Conservation (phyloP, 179 eudicot species). For the Heliamphora pulchella region DNA sequence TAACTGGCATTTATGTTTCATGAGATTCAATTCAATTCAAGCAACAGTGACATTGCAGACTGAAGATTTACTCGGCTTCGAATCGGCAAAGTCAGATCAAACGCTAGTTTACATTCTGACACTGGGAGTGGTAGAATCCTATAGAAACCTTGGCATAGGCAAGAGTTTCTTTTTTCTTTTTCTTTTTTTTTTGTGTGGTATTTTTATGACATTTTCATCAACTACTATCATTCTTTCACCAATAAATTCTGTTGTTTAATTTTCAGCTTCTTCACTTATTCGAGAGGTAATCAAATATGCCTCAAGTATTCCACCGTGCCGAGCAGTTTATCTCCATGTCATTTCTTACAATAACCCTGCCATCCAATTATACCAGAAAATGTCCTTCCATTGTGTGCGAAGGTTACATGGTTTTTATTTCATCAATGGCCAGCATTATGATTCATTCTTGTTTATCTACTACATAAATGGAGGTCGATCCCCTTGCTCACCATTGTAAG, state of each 20-base stretch:
- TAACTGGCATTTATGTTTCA: not conserved
- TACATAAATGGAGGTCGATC: constrained; percentile 89
- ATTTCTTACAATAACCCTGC: constrained; percentile 87
- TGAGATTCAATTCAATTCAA: not conserved
- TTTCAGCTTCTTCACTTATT: constrained; percentile 77
- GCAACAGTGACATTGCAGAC: constrained; percentile 40
- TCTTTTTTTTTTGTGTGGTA: too few relatives aligned
- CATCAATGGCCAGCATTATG: constrained; percentile 75
- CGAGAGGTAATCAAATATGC: constrained; percentile 80
- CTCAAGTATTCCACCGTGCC: constrained; percentile 58
- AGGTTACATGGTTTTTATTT: constrained; percentile 69
- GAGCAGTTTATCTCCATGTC: constrained; percentile 87
- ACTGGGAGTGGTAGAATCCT: constrained; percentile 84
- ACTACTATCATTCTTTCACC: constrained; percentile 4
- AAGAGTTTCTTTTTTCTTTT: constrained; percentile 12
- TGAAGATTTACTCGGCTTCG: constrained; percentile 66
- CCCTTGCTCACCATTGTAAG: constrained; percentile 97
- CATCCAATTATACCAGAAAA: constrained; percentile 75
- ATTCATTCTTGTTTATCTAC: constrained; percentile 82
- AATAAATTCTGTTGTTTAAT: constrained; percentile 13
- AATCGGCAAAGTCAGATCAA: constrained; percentile 57
- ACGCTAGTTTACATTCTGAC: constrained; percentile 82
- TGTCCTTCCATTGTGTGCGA: constrained; percentile 80
- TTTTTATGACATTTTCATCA: not conserved
- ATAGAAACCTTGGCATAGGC: constrained; percentile 94